phyloP scores from a whole-genome alignment of 2,329 filamentous ascomycete genomes.

The Hypoxylon sp. region DNA sequence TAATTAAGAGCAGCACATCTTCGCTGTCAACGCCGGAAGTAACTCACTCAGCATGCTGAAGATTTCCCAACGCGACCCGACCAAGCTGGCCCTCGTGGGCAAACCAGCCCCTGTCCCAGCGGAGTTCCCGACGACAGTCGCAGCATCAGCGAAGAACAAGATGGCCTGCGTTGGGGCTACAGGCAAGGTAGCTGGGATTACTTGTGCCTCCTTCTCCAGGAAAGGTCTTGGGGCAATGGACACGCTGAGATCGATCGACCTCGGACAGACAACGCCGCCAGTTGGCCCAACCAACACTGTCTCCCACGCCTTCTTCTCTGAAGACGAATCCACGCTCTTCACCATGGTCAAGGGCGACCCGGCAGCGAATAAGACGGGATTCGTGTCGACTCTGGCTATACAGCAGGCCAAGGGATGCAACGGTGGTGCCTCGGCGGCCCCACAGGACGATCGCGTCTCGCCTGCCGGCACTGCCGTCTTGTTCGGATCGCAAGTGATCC shows the following conservation, averaged over 20 bases:
- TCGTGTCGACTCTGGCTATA: conserved; percentile 67
- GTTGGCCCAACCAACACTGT: conserved; percentile 70
- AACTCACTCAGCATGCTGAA: conserved; percentile 66
- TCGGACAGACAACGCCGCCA: conserved; percentile 71
- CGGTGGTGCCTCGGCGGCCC: conserved; percentile 40
- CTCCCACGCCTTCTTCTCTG: conserved; percentile 72
- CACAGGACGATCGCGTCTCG: conserved; percentile 57
- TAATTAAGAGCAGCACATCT: conserved; percentile 60
- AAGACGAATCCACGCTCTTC: conserved; percentile 66
- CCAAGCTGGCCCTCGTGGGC: conserved; percentile 62
- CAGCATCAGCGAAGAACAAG: conserved; percentile 58
- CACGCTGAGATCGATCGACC: conserved; percentile 61
- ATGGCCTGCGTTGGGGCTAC: conserved; percentile 53
- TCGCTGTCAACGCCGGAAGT: conserved; percentile 69
- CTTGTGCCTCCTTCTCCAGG: conserved; percentile 46
- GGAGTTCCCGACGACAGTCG: conserved; percentile 68
- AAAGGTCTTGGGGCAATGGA: conserved; percentile 62
- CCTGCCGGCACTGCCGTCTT: conserved; percentile 70
- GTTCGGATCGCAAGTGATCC: conserved; percentile 67
- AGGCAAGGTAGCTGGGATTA: conserved; percentile 55
- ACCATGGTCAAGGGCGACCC: conserved; percentile 74
- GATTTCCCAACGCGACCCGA: conserved; percentile 60
- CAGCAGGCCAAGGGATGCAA: conserved; percentile 34
- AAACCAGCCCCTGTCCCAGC: conserved; percentile 61
- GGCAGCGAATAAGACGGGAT: conserved; percentile 68